Evolutionary conservation across 768 basidiomycete genomes (phyloP).

Genomic region (Galerina marginata): DNA sequence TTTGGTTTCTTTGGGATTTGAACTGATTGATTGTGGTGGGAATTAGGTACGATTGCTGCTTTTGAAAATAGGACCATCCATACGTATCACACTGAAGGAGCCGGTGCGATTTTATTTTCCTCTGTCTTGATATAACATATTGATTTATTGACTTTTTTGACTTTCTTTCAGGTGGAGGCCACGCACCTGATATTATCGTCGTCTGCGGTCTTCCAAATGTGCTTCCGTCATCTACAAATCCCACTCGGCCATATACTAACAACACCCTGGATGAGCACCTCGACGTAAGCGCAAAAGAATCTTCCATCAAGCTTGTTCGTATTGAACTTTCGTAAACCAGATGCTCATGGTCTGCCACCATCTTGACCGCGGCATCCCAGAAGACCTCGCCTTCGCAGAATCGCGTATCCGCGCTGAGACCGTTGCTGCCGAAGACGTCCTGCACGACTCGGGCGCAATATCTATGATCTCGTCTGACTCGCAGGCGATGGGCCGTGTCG

Average conservation of each 20-base stretch:
- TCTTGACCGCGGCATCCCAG: slow-evolving; percentile 86
- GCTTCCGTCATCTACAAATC: slow-evolving; percentile 95
- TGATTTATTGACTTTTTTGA: background rate
- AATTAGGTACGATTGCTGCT: slow-evolving; percentile 83
- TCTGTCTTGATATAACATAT: too few relatives aligned
- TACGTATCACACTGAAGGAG: slow-evolving; percentile 97
- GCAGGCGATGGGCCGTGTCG: slow-evolving; percentile 98
- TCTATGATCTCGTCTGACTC: slow-evolving; percentile 97
- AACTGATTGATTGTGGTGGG: background rate
- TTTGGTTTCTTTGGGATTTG: background rate
- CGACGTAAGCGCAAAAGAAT: slow-evolving; percentile 62
- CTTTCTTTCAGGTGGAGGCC: slow-evolving; percentile 73
- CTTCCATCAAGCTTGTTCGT: background rate
- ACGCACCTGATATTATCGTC: slow-evolving; percentile 98
- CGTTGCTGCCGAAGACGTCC: slow-evolving; percentile 94
- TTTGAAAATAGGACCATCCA: slow-evolving; percentile 93
- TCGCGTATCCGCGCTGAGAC: slow-evolving; percentile 97
- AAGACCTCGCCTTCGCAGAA: slow-evolving; percentile 95
- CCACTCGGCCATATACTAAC: slow-evolving; percentile 87
- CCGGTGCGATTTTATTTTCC: slow-evolving; percentile 71
- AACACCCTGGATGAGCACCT: slow-evolving; percentile 98
- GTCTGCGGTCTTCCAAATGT: slow-evolving; percentile 91
- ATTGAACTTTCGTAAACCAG: slow-evolving; percentile 43
- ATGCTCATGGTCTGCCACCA: slow-evolving; percentile 99
- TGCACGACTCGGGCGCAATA: slow-evolving; percentile 92